phyloP scores from a whole-genome alignment of 2,329 filamentous ascomycete genomes.

The Incumbomyces delicatus region DNA sequence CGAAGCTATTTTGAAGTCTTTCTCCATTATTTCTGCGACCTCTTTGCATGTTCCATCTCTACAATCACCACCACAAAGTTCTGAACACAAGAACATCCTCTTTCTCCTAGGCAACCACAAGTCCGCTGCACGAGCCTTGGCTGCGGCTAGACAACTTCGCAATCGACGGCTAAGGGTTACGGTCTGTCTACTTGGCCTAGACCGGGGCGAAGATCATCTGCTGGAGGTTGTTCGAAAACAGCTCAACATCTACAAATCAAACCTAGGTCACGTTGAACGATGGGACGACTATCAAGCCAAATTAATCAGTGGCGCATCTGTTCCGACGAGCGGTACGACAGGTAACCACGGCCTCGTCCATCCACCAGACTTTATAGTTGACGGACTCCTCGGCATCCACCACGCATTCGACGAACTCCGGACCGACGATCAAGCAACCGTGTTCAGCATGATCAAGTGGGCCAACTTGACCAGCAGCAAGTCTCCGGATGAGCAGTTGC shows the following conservation, averaged over 20 bases:
- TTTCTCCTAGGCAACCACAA: slow-evolving; percentile 95
- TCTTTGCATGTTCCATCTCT: slow-evolving; percentile 39
- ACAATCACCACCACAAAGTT: not conserved
- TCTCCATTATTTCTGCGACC: slow-evolving; percentile 35
- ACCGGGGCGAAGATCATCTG: slow-evolving; percentile 64
- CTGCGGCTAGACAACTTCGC: slow-evolving; percentile 75
- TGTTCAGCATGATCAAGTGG: slow-evolving; percentile 88
- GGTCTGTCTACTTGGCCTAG: slow-evolving; percentile 73
- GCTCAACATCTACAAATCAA: slow-evolving; percentile 70
- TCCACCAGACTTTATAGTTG: slow-evolving; percentile 70
- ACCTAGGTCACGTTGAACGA: slow-evolving; percentile 62
- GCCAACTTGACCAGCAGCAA: slow-evolving; percentile 53
- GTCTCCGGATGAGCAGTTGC: slow-evolving; percentile 45
- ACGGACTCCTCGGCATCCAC: slow-evolving; percentile 78
- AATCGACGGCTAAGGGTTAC: slow-evolving; percentile 74
- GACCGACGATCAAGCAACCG: slow-evolving; percentile 69
- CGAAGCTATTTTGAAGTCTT: slow-evolving; percentile 63
- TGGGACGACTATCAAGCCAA: slow-evolving; percentile 49
- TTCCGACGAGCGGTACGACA: slow-evolving; percentile 25
- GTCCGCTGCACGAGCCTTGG: slow-evolving; percentile 72
- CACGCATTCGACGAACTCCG: slow-evolving; percentile 81
- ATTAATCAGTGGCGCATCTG: slow-evolving; percentile 38
- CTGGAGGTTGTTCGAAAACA: slow-evolving; percentile 74
- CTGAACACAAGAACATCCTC: slow-evolving; percentile 39
- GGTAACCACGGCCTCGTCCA: slow-evolving; percentile 24